Base-by-base conservation (phyloP, 192 early-diverging fungal species). In the Kickxella alabastrina region DNA sequence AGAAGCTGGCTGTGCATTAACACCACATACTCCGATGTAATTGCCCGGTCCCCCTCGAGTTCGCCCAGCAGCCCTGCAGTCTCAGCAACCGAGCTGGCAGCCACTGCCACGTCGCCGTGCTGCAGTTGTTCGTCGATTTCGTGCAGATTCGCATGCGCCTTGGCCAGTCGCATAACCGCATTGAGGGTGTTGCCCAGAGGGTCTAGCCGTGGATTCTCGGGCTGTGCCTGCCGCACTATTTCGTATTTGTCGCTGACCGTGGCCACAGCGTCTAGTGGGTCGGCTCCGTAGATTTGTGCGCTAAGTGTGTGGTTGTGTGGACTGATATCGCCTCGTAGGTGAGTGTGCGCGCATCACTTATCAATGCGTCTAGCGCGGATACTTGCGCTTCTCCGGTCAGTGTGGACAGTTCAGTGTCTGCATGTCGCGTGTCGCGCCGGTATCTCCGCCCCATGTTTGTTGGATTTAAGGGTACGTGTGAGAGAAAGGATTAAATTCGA, bases 221-320 rank as follows among this genome's bases (percentile, higher is more conserved):
- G 23, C 8, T 57, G 43, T 8, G 23, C 25, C 2, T 57, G 25
- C 14, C 57, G 45, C 10, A 46, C 57, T 12, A 35, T 12, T 15
- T 70, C 75, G 67, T 57, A 70, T 35, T 63, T 61, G 41, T 59
- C 75, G 38, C 65, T 70, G 17, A 66, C 52, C 9, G 75, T 66
- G 7, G 67, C 75, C n/a, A 70, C 57, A 37, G 70, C 75, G 60
- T 77, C 64, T 22, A 69, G 64, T 12, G 68, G 67, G 28, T 77
- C 75, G 17, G 56, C 45, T 3, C 54, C 66, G 41, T 68, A 61
- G 35, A 65, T 41, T 25, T 43, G 36, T 25, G 58, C 61, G 43
- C 47, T 57, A 5, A 66, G 52, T 29, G 62, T 57, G 49, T 70
- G 59, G 18, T 58, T 46, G 40, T 42, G 56, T 77, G 57, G 58